Base-by-base conservation (phyloP, 2,329 filamentous ascomycete species). In the Fusarium sp. region DNA sequence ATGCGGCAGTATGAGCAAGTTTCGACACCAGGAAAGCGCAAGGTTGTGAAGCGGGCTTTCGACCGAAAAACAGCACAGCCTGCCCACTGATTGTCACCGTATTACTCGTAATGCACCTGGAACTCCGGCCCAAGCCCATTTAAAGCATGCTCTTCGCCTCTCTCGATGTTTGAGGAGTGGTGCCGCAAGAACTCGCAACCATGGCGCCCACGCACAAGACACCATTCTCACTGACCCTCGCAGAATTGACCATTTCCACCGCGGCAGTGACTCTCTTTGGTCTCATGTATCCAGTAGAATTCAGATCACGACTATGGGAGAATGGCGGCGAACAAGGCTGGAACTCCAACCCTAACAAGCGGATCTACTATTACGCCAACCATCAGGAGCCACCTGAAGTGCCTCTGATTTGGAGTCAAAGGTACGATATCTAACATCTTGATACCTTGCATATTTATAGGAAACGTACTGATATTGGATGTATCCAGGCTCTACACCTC, bases 1-100 rank as follows among this genome's bases (percentile, higher is more conserved):
- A 61, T 78, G 78, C 75, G 76, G 69, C 39, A 78, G 78, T 78
- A 80, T 80, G 79, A 80, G 79, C 79, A 80, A 79, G 79, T 80
- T 80, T 79, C 60, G 26, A 53, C 22, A 45, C 11, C 38, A 54
- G 39, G n/a, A 60, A 15, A 48, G 28, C 50, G 30, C 48, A 45
- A 54, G 55, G 45, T 48, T 50, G 45, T 58, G 55, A 50, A 47
- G 48, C 39, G 47, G 47, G 36, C 44, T 57, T n/a, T 50, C 5
- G 15, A 30, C 26, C 26, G 30, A 18, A 38, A 59, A 58, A 56
- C 58, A 65, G 47, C 16, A 28, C 33, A 26, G 31, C 31, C 26
- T 41, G 18, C 39, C 48, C 55, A 50, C 45, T 44, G 31, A 28
- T 30, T 44, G 12, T 30, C 36, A 59, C 57, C 28, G 18, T 39